Conservation (phyloP, 2,329 filamentous ascomycete species). For the Fusarium nygamai region DNA sequence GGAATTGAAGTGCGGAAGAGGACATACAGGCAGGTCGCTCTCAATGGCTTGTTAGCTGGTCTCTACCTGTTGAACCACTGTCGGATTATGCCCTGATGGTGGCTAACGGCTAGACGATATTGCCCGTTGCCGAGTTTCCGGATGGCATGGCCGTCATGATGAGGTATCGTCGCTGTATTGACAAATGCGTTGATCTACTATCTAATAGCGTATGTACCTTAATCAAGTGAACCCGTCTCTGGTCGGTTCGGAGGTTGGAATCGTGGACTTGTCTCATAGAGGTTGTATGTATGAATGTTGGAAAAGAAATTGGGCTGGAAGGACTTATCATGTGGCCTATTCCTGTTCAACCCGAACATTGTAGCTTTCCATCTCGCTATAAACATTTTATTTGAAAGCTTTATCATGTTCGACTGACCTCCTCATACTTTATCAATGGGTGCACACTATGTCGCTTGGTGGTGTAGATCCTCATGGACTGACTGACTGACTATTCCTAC, state of each 20-base stretch:
- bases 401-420: neutral
- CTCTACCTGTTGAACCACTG: constrained; percentile 11
- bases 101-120: neutral
- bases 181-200: neutral
- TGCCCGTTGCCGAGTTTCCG: constrained; percentile 7
- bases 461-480: neutral
- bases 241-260: neutral
- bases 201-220: neutral
- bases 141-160: constrained; percentile 18
- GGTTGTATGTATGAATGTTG: neutral
- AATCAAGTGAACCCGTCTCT: neutral
- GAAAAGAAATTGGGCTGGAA: neutral
- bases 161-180: neutral
- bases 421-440: neutral
- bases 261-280: neutral
- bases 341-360: neutral
- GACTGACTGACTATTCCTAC: neutral
- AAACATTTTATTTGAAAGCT: neutral
- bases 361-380: neutral
- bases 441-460: neutral
- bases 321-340: neutral
- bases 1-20: neutral
- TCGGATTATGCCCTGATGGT: neutral
- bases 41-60: constrained; percentile 16
- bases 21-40: neutral